Evolutionary conservation across 1,284 basidiomycete genomes (phyloP), one percentile per base, ranked within the genome.

Genomic region (Tilletiaria anomala): DNA sequence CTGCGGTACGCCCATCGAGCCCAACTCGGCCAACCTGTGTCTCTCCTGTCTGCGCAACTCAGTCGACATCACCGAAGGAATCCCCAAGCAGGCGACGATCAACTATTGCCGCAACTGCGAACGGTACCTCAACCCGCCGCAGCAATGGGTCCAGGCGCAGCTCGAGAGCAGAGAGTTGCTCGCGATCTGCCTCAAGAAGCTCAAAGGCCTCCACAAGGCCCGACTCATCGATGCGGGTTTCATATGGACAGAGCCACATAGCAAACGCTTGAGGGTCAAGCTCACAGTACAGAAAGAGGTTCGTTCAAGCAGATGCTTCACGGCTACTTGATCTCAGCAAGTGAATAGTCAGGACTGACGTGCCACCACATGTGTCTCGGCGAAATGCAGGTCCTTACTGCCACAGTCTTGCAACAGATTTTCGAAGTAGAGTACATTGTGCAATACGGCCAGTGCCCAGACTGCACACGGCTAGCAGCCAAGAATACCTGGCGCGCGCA

Each of bases 191-290:
- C 70, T 96, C 46, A 88, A 86, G 68, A 93, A 89, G 69, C 78
- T 96, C 61, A 91, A 93, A 58, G 84, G 89, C 18, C 73, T 97
- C 23, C 82, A 79, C 61, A 91, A 88, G 73, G 88, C 97, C 40
- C 82, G 91, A 23, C 71, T 97, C 33, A 93, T 93, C 26, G 91
- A 97, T 53, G 91, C 91, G 0, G 84, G 87, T 52, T 97, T 97
- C 68, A 87, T 97, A 63, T 97, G 93, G 91, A 97, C 91, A 6
- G 93, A 97, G 66, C 91, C 91, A 1, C 91, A 97, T 71, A 88
- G 83, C 39, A 91, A 91, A 68, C 77, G 93, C 39, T 69, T 97
- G 48, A 78, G 86, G 40, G 79, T 97, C 50, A 93, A 93, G 50
- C 72, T 97, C 58, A 96, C 91, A 0, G 89, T 97, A 42, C 93